Conservation (phyloP, 2,329 filamentous ascomycete genomes). For the Xylaria arbuscula region DNA sequence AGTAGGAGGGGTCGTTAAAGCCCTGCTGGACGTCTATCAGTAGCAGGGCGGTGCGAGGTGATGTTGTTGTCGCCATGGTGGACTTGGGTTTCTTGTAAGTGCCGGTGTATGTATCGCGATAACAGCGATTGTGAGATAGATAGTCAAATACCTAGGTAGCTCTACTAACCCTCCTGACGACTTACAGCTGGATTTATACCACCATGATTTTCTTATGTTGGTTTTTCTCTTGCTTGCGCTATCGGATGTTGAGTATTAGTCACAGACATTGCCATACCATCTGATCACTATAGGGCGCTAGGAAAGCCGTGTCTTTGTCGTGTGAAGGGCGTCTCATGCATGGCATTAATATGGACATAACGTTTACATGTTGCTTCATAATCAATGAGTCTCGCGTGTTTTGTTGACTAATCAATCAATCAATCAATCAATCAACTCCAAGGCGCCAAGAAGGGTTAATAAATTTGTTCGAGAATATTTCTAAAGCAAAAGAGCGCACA, state of each 20-base stretch:
- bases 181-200: background rate
- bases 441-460: background rate
- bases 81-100: background rate
- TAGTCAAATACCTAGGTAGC: too few species aligned
- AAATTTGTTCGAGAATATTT: background rate
- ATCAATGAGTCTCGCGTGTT: background rate
- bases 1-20: slow-evolving; percentile 53
- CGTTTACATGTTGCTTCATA: slow-evolving; percentile 10
- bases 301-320: background rate
- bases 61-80: slow-evolving; percentile 22
- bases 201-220: background rate
- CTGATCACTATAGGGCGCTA: background rate
- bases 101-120: background rate
- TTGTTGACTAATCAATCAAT: background rate
- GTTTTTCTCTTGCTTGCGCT: background rate
- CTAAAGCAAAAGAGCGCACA: too few species aligned
- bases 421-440: background rate
- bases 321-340: background rate
- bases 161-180: too few species aligned
- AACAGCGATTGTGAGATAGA: background rate
- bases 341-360: background rate
- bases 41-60: slow-evolving; percentile 51
- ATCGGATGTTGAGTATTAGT: slow-evolving; percentile 29
- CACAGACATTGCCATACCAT: slow-evolving; percentile 1
- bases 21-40: slow-evolving; percentile 61